Conservation (phyloP, 1,284 basidiomycete species). For the Grifola frondosa region DNA sequence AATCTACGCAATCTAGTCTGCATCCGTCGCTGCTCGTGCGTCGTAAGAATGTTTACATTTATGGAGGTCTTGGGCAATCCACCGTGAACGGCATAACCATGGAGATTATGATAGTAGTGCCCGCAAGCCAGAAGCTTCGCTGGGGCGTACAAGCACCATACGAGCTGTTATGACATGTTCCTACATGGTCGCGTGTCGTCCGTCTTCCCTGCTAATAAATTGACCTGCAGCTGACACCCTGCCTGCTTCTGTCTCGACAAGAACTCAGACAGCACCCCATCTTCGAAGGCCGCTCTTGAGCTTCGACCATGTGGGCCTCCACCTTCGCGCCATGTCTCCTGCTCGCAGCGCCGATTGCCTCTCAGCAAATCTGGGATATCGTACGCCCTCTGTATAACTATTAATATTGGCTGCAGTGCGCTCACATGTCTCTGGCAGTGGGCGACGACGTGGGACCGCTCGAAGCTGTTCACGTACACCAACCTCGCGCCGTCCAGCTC, state of each 20-base stretch:
- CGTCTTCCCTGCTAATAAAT: too few relatives aligned
- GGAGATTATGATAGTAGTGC: too few relatives aligned
- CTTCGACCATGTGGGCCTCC: slow-evolving; percentile 11
- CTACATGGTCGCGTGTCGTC: too few relatives aligned
- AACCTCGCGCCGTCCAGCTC: slow-evolving; percentile 27
- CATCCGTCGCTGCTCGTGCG: too few relatives aligned
- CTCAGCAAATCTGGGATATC: slow-evolving; percentile 21
- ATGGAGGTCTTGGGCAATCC: too few relatives aligned
- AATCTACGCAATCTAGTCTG: too few relatives aligned
- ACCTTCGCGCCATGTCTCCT: slow-evolving; percentile 11
- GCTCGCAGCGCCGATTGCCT: slow-evolving; percentile 9
- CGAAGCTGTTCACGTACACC: slow-evolving; percentile 34
- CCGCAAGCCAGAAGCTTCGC: too few relatives aligned
- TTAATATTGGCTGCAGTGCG: background rate
- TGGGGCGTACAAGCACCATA: too few relatives aligned
- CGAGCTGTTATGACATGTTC: too few relatives aligned
- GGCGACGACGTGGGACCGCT: slow-evolving; percentile 39
- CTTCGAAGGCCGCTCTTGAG: background rate
- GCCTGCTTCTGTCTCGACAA: background rate
- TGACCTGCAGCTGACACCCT: too few relatives aligned
- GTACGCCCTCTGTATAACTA: slow-evolving; percentile 6
- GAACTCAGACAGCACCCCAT: background rate
- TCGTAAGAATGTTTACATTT: too few relatives aligned
- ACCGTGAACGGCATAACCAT: too few relatives aligned
- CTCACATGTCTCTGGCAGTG: slow-evolving; percentile 25